Percentiles rank a stretch among this genome's conserved stretches.
These are phyloP conservation scores for Inosperma sp. DNA, from an alignment of 768 basidiomycete genomes.

Conservation along the genomic window DNA sequence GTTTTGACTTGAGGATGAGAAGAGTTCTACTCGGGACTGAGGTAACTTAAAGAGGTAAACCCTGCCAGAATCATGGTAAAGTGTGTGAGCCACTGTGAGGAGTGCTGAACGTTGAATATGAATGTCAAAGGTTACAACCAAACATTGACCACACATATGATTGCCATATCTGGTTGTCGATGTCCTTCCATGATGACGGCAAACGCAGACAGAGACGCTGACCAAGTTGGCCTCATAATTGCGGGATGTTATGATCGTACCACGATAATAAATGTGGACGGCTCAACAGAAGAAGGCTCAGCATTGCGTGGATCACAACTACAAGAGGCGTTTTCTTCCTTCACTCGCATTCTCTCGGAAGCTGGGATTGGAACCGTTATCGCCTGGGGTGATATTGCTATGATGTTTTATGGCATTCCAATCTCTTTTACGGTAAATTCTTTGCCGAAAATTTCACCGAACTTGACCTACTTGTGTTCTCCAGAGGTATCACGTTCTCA, in stretches of 20 bases:
- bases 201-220: too few relatives aligned
- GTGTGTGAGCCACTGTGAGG: too few relatives aligned
- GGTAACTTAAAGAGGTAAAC: too few relatives aligned
- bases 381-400: conserved; percentile 1
- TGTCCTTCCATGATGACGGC: too few relatives aligned
- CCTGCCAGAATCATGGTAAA: too few relatives aligned
- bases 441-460: background rate
- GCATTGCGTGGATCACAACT: background rate
- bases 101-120: too few relatives aligned
- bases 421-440: background rate
- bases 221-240: too few relatives aligned
- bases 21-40: too few relatives aligned
- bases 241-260: background rate
- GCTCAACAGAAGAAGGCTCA: background rate
- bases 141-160: too few relatives aligned
- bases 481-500: background rate
- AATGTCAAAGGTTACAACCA: too few relatives aligned
- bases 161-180: too few relatives aligned
- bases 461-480: background rate
- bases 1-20: too few relatives aligned
- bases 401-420: background rate
- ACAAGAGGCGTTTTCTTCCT: background rate
- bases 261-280: background rate
- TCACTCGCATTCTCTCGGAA: background rate
- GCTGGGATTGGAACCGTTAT: background rate